A percentile compares a stretch with the other conserved stretches of the same genome.
These are phyloP conservation scores for Xenosphaeropsis pyriputrescens DNA, from an alignment of 2,329 filamentous ascomycete species.

Conservation along the genomic window DNA sequence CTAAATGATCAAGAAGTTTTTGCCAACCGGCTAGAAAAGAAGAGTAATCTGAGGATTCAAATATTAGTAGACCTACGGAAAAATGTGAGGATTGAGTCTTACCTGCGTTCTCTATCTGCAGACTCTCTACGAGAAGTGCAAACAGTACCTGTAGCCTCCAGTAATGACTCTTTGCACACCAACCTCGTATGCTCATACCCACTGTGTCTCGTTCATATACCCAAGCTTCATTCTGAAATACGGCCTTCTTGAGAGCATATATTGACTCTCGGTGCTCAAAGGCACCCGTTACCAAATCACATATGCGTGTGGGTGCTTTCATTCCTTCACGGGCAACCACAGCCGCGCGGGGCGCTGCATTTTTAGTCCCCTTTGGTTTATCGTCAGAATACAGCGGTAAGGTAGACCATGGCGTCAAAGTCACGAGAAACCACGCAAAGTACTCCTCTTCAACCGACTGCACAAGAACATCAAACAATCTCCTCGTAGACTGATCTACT, in stretches of 20 bases:
- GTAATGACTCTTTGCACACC: conserved; percentile 45
- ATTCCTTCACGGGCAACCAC: conserved; percentile 63
- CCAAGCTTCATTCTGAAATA: conserved; percentile 28
- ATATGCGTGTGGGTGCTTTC: conserved; percentile 63
- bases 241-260: conserved; percentile 39
- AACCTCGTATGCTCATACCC: conserved; percentile 60
- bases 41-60: conserved; percentile 1
- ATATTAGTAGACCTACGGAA: not conserved
- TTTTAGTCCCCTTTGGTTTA: conserved; percentile 27
- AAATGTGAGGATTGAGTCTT: not conserved
- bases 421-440: conserved; percentile 62
- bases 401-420: conserved; percentile 59
- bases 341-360: conserved; percentile 40
- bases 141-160: conserved; percentile 63
- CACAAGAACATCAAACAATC: conserved; percentile 39
- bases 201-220: conserved; percentile 43
- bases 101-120: conserved; percentile 26
- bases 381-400: conserved; percentile 22
- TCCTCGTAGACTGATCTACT: conserved; percentile 25
- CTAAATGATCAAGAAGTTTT: conserved; percentile 37
- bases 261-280: conserved; percentile 50
- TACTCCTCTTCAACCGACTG: conserved; percentile 51
- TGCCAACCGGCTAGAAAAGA: conserved; percentile 33
- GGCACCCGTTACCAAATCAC: conserved; percentile 50
- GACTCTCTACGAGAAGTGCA: conserved; percentile 49